Conservation (phyloP, 2,329 filamentous ascomycete species). For the Exophiala sideris region DNA sequence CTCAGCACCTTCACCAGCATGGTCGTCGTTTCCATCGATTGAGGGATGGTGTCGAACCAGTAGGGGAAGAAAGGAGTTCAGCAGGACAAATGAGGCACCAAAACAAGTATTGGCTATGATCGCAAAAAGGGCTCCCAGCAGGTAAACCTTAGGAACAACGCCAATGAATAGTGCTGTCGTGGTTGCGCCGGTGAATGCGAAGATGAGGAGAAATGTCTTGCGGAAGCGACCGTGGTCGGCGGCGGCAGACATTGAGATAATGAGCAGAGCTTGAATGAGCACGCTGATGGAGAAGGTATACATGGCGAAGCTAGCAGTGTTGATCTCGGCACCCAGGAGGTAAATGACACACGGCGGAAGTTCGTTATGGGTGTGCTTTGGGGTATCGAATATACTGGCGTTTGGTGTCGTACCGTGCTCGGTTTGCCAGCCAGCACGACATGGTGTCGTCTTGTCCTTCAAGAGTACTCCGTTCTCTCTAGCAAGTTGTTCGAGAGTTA, state of each 20-base stretch:
- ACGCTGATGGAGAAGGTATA: conserved; percentile 96
- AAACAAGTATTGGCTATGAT: conserved; percentile 92
- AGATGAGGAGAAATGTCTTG: conserved; percentile 80
- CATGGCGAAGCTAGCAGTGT: conserved; percentile 96
- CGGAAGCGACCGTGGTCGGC: conserved; percentile 92
- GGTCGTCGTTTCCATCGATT: conserved; percentile 28
- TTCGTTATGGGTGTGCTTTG: conserved; percentile 21
- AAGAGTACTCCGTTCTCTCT: conserved; percentile 86
- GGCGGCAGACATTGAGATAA: conserved; percentile 93
- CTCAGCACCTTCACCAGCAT: neutral
- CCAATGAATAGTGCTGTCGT: conserved; percentile 87
- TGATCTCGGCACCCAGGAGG: conserved; percentile 79
- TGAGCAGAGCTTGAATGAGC: conserved; percentile 79
- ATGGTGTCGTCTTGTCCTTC: conserved; percentile 71
- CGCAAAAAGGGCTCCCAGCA: conserved; percentile 77
- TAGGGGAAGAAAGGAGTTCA: conserved; percentile 92
- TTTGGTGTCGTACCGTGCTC: conserved; percentile 32
- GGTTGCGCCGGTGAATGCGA: conserved; percentile 76
- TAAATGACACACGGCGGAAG: conserved; percentile 66
- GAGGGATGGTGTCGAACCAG: conserved; percentile 80
- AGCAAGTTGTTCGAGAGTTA: conserved; percentile 88
- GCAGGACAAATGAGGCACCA: conserved; percentile 87
- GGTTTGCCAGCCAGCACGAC: conserved; percentile 56
- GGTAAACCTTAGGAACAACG: conserved; percentile 69
- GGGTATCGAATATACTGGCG: conserved; percentile 23